phyloP scores from a whole-genome alignment of 352 stramenopile genomes.

The Pythium grandisporangium region DNA sequence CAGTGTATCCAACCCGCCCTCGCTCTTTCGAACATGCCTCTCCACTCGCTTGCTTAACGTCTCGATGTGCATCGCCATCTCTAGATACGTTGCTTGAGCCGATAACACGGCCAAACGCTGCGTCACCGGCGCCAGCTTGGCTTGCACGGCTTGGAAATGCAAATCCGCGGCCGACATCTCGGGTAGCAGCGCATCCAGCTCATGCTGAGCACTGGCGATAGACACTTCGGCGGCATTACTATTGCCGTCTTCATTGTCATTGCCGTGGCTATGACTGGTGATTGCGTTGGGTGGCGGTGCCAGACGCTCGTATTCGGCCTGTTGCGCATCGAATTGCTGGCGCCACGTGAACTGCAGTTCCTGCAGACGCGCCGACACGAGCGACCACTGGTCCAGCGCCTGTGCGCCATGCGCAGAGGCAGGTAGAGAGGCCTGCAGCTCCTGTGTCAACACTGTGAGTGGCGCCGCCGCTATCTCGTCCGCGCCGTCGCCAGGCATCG shows the following conservation, averaged over 20 bases:
- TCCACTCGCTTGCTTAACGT: conserved; percentile 22
- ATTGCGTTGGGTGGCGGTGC: no score
- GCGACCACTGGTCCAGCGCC: conserved; percentile 2
- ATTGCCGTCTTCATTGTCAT: conserved; percentile 1
- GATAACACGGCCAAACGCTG: conserved; percentile 23
- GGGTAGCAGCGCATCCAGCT: conserved; percentile 6
- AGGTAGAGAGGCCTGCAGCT: conserved; percentile 6
- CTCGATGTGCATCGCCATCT: conserved; percentile 41
- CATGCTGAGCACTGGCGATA: background rate
- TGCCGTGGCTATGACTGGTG: no score
- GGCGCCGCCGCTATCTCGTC: no score
- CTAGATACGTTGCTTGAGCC: conserved; percentile 30
- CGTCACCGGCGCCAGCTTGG: conserved; percentile 21
- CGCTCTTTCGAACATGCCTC: no score
- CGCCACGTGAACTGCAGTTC: conserved; percentile 5
- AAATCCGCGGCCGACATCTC: conserved; percentile 17
- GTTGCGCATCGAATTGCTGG: conserved; percentile 6
- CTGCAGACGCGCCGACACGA: conserved; percentile 10
- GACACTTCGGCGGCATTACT: background rate
- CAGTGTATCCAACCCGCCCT: no score
- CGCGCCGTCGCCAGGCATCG: no score
- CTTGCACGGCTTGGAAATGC: conserved; percentile 40
- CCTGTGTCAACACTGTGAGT: no score
- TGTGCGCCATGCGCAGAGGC: background rate
- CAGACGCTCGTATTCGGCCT: conserved; percentile 2